Conservation (phyloP, 78 protist genomes). For the Mantamonas sphyraenae region DNA sequence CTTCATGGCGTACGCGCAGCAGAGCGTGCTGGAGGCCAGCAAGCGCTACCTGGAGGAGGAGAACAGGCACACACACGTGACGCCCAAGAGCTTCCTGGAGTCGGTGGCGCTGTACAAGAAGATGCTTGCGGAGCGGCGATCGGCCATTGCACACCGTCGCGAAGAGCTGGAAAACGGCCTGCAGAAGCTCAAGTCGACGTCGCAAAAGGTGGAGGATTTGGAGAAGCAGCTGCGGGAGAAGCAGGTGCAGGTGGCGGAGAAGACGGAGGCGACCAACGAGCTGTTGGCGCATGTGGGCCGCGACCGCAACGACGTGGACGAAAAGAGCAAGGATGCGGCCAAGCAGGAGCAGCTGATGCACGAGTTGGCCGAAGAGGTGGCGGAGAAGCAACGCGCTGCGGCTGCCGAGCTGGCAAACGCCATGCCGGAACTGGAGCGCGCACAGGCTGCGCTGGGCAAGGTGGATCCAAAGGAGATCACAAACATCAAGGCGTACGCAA, state of each 20-base stretch:
- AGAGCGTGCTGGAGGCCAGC: conserved; percentile 15
- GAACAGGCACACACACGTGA: conserved; percentile 66
- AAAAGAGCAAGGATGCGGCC: conserved; percentile 23
- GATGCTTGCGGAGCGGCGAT: conserved; percentile 25
- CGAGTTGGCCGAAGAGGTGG: conserved; percentile 19
- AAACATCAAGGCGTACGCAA: conserved; percentile 53
- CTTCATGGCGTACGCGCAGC: conserved; percentile 75
- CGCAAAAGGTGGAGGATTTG: conserved; percentile 36
- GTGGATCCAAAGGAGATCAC: conserved; percentile 51
- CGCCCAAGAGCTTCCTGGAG: conserved; percentile 82
- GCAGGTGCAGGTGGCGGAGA: conserved; percentile 38
- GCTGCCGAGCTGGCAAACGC: conserved; percentile 52
- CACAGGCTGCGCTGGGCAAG: conserved; percentile 65
- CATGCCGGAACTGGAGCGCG: conserved; percentile 60
- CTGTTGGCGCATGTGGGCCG: conserved; percentile 31
- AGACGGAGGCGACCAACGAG: conserved; percentile 19
- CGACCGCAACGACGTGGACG: conserved; percentile 43
- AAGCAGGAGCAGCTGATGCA: conserved; percentile 41
- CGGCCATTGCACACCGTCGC: not conserved
- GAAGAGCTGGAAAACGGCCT: conserved; percentile 59
- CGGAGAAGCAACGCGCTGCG: conserved; percentile 20
- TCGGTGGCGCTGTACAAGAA: conserved; percentile 60
- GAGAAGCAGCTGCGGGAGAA: conserved; percentile 39
- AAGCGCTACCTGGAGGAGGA: conserved; percentile 10
- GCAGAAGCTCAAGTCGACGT: conserved; percentile 17